Conservation (phyloP, 352 stramenopile species). For the Globisporangium barbulae region DNA sequence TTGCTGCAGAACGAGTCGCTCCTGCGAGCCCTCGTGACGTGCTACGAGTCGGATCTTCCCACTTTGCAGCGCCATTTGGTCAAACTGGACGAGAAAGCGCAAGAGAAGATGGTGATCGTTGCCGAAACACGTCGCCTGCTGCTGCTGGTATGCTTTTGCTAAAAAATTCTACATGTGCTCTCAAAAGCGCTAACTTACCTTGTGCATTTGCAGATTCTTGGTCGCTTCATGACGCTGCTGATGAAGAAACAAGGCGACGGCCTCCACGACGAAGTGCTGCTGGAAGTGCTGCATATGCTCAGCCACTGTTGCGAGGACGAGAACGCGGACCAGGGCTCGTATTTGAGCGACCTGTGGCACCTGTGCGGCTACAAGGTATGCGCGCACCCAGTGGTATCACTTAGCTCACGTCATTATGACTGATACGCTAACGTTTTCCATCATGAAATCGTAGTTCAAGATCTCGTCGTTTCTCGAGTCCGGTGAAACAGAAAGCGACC, state of each 20-base stretch:
- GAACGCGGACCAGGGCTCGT: conserved; percentile 55
- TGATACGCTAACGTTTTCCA: not conserved
- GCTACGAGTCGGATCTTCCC: conserved; percentile 59
- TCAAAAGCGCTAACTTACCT: not conserved
- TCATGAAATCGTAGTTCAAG: conserved; percentile 31
- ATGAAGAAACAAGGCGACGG: conserved; percentile 29
- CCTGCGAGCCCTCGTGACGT: conserved; percentile 42
- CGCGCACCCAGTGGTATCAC: not conserved
- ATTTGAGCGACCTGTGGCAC: conserved; percentile 70
- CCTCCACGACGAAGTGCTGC: conserved; percentile 34
- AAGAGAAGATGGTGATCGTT: conserved; percentile 33
- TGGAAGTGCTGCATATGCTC: conserved; percentile 60
- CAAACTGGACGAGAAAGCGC: conserved; percentile 38
- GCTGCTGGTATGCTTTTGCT: conserved; percentile 27
- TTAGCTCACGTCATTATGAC: not conserved
- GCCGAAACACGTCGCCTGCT: conserved; percentile 44
- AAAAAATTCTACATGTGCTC: not conserved
- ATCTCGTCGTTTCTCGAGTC: conserved; percentile 47
- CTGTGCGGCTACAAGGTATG: conserved; percentile 52
- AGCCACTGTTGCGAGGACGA: conserved; percentile 53
- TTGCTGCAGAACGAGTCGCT: conserved; percentile 30
- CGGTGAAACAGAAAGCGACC: conserved; percentile 50
- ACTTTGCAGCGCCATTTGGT: conserved; percentile 38
- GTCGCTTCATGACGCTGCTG: conserved; percentile 28
- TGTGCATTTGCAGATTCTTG: conserved; percentile 19